Evolutionary conservation across 2,329 filamentous ascomycete genomes (phyloP), one percentile per base, ranked within the genome.

Genomic region (Trichothecium sympodiale): DNA sequence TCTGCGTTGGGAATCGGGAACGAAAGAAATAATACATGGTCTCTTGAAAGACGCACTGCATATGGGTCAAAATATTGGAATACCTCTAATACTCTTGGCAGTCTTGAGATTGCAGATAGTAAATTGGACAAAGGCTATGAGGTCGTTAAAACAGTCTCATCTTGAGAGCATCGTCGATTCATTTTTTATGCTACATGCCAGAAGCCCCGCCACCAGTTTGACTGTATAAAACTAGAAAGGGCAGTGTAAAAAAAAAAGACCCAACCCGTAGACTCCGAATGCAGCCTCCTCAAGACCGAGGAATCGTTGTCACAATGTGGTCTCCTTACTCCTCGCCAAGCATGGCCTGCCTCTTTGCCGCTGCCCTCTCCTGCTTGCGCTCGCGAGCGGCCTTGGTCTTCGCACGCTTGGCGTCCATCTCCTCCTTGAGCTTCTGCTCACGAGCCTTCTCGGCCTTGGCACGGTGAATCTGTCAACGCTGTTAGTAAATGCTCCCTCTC

Each of bases 381-480:
- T 96, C 91, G 72, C 91, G 87, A 58, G 91, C 91, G 62, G 91
- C 91, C 88, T 95, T 96, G 80, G 87, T 96, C 87, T 94, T 95
- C 67, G 87, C 86, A 74, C 91, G 87, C 82, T 94, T 96, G 76
- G 84, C 86, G 65, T 96, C 91, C 91, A 98, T 98, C 77, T 96
- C 88, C 65, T 96, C 88, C 83, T 94, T 89, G 69, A 98, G 79
- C 60, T 80, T 70, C 71, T 80, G 80, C 83, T 96, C 91, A 69
- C 91, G 91, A 51, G 79, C 77, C 77, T 94, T 93, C 85, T 98
- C 91, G 57, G 91, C 91, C 85, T 98, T 98, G 74, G 91, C 91
- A 71, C 88, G 93, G 84, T 98, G 91, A 65, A 98, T 96, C 91
- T 98, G 59, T 56, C 42, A 17, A 35, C 41, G 42, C 5, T 15